phyloP scores from a whole-genome alignment of 163 green algal species.

The Trebouxia gelatinosa region DNA sequence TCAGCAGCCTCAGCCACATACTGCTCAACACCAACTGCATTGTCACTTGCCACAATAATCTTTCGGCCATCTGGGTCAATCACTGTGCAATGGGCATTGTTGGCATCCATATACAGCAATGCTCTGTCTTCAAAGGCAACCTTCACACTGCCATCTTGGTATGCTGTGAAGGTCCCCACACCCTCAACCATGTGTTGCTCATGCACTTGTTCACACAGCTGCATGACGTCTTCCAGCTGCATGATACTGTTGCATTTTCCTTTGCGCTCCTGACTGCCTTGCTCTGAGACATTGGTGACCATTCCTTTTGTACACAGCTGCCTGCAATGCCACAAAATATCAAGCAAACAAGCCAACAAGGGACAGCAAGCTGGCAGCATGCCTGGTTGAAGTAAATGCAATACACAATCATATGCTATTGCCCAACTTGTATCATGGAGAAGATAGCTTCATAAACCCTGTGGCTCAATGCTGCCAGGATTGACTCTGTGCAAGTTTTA shows the following conservation, averaged over 20 bases:
- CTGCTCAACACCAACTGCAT: not conserved
- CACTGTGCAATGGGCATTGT: not conserved
- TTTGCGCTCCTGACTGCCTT: not conserved
- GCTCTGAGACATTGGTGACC: not conserved
- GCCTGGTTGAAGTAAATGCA: too few species aligned
- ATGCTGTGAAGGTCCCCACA: slow-evolving; percentile 12
- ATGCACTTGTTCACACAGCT: not conserved
- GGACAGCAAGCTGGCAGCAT: too few species aligned
- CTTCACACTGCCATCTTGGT: slow-evolving; percentile 10
- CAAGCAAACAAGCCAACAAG: too few species aligned
- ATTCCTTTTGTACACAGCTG: too few species aligned
- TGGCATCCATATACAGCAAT: not conserved
- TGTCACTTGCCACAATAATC: not conserved
- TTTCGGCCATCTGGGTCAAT: not conserved
- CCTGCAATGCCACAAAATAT: not conserved
- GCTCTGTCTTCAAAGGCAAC: slow-evolving; percentile 15
- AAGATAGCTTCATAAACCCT: not conserved
- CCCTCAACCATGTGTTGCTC: slow-evolving; percentile 12
- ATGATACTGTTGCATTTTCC: too few species aligned
- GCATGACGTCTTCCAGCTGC: not conserved
- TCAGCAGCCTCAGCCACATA: slow-evolving; percentile 8
- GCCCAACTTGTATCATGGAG: not conserved
- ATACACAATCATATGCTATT: not conserved
- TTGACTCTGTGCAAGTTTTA: not conserved
- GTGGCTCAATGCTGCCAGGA: not conserved